phyloP scores from a whole-genome alignment of 116 monocot species.

The Posidonia oceanica region DNA sequence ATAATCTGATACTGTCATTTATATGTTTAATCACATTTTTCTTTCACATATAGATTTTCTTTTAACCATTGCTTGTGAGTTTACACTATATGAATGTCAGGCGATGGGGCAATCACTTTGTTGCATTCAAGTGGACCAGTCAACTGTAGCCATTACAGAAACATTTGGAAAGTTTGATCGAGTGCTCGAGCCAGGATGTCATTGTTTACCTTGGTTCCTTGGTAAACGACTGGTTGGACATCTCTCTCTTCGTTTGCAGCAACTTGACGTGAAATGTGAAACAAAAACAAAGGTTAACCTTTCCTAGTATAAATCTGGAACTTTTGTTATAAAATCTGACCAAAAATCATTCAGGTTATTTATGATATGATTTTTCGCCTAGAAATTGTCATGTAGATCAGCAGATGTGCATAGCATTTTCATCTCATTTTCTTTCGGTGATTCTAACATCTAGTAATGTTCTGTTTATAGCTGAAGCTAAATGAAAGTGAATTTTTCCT shows the following conservation, averaged over 20 bases:
- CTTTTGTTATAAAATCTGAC: no score
- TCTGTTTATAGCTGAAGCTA: not conserved
- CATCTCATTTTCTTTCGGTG: no score
- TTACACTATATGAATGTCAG: no score
- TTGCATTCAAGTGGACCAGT: slow-evolving; percentile 69
- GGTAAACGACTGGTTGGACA: slow-evolving; percentile 52
- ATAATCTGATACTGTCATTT: no score
- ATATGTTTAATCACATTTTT: no score
- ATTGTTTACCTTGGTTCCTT: slow-evolving; percentile 58
- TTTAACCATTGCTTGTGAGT: no score
- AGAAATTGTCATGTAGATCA: no score
- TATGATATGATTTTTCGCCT: no score
- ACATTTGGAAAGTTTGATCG: slow-evolving; percentile 60
- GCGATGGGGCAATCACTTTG: slow-evolving; percentile 57
- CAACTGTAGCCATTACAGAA: slow-evolving; percentile 76
- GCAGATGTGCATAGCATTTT: no score
- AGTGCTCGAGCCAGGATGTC: slow-evolving; percentile 75
- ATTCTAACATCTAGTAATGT: not conserved
- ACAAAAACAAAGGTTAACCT: slow-evolving; percentile 74
- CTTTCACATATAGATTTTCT: no score
- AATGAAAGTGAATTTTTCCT: no score
- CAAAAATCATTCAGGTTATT: not conserved
- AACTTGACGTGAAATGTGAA: slow-evolving; percentile 83
- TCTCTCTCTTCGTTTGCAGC: slow-evolving; percentile 66
- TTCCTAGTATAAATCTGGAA: no score